These are phyloP conservation scores for Silene conica DNA, from an alignment of 148 eudicot genomes.

Conservation along the genomic window DNA sequence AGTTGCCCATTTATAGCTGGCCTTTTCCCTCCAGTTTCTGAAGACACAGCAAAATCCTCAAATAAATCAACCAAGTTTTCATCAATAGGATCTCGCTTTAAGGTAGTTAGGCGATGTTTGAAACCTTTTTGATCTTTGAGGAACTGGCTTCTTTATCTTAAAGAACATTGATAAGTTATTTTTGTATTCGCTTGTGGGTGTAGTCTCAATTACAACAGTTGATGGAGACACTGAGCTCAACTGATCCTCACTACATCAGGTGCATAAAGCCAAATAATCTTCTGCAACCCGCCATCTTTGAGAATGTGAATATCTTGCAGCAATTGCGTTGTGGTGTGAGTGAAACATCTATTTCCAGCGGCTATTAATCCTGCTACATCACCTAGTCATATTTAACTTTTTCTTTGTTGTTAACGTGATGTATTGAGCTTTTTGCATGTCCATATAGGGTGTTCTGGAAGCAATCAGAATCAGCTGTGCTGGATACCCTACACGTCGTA, in stretches of 20 bases:
- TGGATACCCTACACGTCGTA: conserved; percentile 97
- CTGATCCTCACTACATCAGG: conserved; percentile 93
- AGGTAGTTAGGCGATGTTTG: conserved; percentile 39
- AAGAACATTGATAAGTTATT: conserved; percentile 16
- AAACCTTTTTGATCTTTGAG: conserved; percentile 3
- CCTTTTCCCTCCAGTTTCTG: conserved; percentile 72
- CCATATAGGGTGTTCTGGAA: conserved; percentile 83
- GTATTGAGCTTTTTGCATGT: conserved; percentile 17
- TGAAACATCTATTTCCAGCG: conserved; percentile 21
- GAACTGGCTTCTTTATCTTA: conserved; percentile 6
- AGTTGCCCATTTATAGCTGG: conserved; percentile 87
- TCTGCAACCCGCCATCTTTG: conserved; percentile 82
- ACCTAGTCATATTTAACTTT: neutral
- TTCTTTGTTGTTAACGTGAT: conserved; percentile 4
- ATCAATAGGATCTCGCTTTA: conserved; percentile 92
- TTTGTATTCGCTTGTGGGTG: conserved; percentile 26
- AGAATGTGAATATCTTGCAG: conserved; percentile 84
- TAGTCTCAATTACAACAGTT: conserved; percentile 88
- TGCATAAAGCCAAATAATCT: conserved; percentile 96
- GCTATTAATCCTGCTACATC: neutral
- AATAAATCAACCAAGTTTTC: conserved; percentile 87
- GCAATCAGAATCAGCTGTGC: conserved; percentile 99
- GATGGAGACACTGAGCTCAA: conserved; percentile 89
- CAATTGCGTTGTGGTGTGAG: conserved; percentile 99
- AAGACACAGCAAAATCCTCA: conserved; percentile 51